Evolutionary conservation across 306 rosid species (phyloP).

Genomic region (Biancaea sappan): DNA sequence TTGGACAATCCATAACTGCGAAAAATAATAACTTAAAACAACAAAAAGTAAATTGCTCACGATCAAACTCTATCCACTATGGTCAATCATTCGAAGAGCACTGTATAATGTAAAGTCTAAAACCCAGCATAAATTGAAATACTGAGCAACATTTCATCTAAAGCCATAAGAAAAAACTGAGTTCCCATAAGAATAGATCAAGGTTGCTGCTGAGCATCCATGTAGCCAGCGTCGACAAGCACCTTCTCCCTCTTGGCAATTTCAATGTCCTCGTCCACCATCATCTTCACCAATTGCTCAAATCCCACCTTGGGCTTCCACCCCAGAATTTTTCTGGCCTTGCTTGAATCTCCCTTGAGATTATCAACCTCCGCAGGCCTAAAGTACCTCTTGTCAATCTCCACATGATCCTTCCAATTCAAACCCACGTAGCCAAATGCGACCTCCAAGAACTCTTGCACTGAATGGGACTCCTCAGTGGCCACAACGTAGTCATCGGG

Average conservation of each 20-base stretch:
- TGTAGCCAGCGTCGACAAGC: constrained; percentile 95
- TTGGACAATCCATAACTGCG: constrained; percentile 10
- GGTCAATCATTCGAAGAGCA: constrained; percentile 24
- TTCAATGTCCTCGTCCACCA: constrained; percentile 93
- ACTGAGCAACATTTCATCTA: background rate
- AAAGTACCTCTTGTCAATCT: constrained; percentile 82
- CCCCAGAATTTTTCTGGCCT: constrained; percentile 78
- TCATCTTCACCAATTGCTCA: constrained; percentile 86
- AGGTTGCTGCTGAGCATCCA: constrained; percentile 99
- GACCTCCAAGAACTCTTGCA: constrained; percentile 84
- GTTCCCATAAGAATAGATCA: constrained; percentile 33
- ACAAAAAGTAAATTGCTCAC: constrained; percentile 31
- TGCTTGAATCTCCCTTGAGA: constrained; percentile 82
- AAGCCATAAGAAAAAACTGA: background rate
- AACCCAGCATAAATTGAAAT: background rate
- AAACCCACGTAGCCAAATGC: constrained; percentile 87
- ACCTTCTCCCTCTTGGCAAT: constrained; percentile 94
- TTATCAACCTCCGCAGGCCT: constrained; percentile 93
- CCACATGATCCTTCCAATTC: constrained; percentile 88
- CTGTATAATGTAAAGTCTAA: constrained; percentile 2
- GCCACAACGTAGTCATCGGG: constrained; percentile 96
- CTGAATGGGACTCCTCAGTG: constrained; percentile 93
- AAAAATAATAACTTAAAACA: background rate
- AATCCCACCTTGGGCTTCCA: constrained; percentile 97
- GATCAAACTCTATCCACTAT: constrained; percentile 33